Percentiles rank a stretch among this genome's conserved stretches.
These are phyloP conservation scores for Colletotrichum caudatum DNA, from an alignment of 2,329 filamentous ascomycete species.

Conservation along the genomic window DNA sequence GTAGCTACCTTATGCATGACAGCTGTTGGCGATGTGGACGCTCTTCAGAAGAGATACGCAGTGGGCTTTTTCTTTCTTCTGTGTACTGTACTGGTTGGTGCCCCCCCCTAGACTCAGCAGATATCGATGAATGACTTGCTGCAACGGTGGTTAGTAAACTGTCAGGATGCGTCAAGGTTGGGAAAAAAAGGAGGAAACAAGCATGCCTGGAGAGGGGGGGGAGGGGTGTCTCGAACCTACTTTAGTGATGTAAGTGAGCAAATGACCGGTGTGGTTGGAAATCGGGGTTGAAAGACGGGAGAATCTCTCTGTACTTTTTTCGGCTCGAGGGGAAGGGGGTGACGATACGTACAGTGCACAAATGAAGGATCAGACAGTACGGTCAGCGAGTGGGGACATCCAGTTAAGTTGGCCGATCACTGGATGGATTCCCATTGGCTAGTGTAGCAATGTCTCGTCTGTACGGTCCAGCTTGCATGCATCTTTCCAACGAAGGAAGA, in stretches of 20 bases:
- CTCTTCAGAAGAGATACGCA: background rate
- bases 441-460: background rate
- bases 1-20: slow-evolving; percentile 18
- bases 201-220: slow-evolving; percentile 8
- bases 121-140: slow-evolving; percentile 5
- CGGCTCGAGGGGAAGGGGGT: background rate
- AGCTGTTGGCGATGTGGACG: slow-evolving; percentile 1
- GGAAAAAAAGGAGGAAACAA: slow-evolving; percentile 39
- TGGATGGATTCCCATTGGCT: slow-evolving; percentile 17
- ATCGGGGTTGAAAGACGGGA: slow-evolving; percentile 8
- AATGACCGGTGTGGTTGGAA: slow-evolving; percentile 5
- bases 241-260: background rate
- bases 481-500: background rate
- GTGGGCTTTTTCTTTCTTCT: background rate
- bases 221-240: background rate
- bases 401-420: background rate
- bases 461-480: slow-evolving; percentile 7
- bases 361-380: slow-evolving; percentile 16
- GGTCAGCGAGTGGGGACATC: slow-evolving; percentile 27
- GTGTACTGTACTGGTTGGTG: slow-evolving; percentile 1
- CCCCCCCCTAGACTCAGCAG: background rate
- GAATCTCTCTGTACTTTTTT: no score
- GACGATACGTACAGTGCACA: background rate
- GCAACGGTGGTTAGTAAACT: background rate
- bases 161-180: background rate